These are phyloP conservation scores for Zelopaecilomyces penicillatus DNA, from an alignment of 2,329 filamentous ascomycete genomes.

Conservation along the genomic window DNA sequence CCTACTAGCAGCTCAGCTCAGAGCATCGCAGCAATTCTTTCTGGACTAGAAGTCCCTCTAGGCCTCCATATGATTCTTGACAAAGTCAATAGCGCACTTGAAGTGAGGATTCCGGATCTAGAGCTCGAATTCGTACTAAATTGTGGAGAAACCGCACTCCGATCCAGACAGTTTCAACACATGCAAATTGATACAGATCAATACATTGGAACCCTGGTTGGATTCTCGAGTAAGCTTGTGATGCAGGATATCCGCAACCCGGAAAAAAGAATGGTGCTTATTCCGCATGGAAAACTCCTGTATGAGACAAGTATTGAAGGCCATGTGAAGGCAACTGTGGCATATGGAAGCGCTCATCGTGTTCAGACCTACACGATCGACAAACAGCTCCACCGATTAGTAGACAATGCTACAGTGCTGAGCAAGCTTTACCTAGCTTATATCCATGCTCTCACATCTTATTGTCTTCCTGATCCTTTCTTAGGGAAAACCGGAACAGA, in stretches of 20 bases:
- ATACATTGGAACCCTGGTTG: constrained; percentile 36
- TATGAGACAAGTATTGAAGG: neutral
- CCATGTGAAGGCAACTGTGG: constrained; percentile 30
- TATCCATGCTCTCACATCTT: constrained; percentile 47
- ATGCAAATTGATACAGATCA: constrained; percentile 40
- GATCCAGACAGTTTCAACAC: constrained; percentile 39
- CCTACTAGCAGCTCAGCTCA: constrained; percentile 3
- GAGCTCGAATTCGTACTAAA: constrained; percentile 37
- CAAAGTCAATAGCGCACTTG: constrained; percentile 12
- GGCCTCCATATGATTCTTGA: neutral
- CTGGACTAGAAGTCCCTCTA: constrained; percentile 15
- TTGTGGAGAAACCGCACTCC: constrained; percentile 18
- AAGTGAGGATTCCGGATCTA: constrained; percentile 36
- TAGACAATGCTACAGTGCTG: constrained; percentile 40
- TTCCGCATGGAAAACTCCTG: constrained; percentile 24
- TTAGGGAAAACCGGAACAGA: constrained; percentile 46
- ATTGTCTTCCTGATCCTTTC: constrained; percentile 41
- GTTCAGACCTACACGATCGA: constrained; percentile 42
- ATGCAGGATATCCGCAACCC: constrained; percentile 19
- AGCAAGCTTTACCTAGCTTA: constrained; percentile 44
- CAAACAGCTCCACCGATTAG: constrained; percentile 36
- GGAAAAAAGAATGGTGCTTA: constrained; percentile 25
- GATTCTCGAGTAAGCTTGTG: constrained; percentile 34
- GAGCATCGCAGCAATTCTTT: constrained; percentile 26
- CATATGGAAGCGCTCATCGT: constrained; percentile 4